Evolutionary conservation across 2,329 filamentous ascomycete genomes (phyloP).

Genomic region (Hypomyces perniciosus): DNA sequence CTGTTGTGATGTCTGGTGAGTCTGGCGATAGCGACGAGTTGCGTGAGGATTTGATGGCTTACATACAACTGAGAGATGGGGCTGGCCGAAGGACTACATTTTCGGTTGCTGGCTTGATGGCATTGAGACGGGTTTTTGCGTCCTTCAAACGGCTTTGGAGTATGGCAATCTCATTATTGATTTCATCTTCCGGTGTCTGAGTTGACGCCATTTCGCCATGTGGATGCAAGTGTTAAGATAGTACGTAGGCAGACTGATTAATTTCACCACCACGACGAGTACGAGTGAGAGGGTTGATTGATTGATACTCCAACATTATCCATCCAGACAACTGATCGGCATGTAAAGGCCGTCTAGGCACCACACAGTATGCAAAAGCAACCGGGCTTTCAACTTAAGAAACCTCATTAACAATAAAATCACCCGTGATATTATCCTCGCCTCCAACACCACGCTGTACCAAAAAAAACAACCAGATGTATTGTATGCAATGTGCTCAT

Average conservation of each 20-base stretch:
- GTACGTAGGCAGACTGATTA: neutral
- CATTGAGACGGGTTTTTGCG: constrained; percentile 39
- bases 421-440: too few species aligned
- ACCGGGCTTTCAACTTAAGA: neutral
- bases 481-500: constrained; percentile 14
- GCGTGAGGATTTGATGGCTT: neutral
- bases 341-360: constrained; percentile 1
- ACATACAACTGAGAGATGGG: neutral
- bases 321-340: too few species aligned
- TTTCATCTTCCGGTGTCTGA: constrained; percentile 18
- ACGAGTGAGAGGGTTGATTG: too few species aligned
- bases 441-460: constrained; percentile 20
- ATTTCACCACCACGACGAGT: constrained; percentile 5
- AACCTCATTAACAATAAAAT: too few species aligned
- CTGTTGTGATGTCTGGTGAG: neutral
- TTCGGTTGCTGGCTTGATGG: constrained; percentile 7
- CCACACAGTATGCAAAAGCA: neutral
- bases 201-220: constrained; percentile 12
- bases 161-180: constrained; percentile 51
- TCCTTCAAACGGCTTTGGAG: constrained; percentile 45
- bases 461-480: constrained; percentile 2
- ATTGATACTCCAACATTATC: too few species aligned
- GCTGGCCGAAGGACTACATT: neutral
- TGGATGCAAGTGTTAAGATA: constrained; percentile 8
- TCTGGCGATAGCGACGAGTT: neutral